Evolutionary conservation across 305 asterid genomes (phyloP), one percentile per base, ranked within the genome.

Genomic region (Solanum hybrid): DNA sequence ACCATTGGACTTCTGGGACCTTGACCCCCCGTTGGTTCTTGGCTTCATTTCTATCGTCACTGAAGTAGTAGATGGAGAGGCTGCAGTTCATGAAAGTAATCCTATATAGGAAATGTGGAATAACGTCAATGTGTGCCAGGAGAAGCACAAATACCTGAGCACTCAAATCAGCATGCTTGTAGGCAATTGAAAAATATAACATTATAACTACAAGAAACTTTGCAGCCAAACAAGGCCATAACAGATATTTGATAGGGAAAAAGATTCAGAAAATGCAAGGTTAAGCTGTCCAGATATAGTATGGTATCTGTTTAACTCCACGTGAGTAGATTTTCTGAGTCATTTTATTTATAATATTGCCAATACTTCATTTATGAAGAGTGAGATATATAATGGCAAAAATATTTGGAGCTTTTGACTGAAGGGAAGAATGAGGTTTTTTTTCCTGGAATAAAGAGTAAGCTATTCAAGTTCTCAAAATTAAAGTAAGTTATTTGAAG

Each of bases 11-110:
- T 94, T 92, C 91, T 90, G 93, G 75, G 90, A 42, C 40, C 92
- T 92, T 36, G 94, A 88, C 73, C 92, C 90, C 90, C 90, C 96
- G 27, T 91, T 90, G 84, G 89, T 85, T 91, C 94, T 94, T 89
- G 97, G 93, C 92, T 94, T 93, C 99, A 97, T 96, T 91, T 89
- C 82, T 40, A 71, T 87, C 89, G 90, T 89, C 89, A 89, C 22
- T 76, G 20, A 71, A 56, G 20, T 34, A 31, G 51, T 32, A 89
- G 90, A 69, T 87, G 69, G 40, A 42, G 86, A 60, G 66, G 84
- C 37, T 35, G 27, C 46, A 82, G 60, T 46, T 77, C 60, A 46
- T 76, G 72, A 88, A 88, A 69, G 20, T 60, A 79, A 79, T 24
- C 79, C 36, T 60, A 60, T 32, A 88, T n/a, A 88, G 77, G 71